Conservation (phyloP, 202 grass and related monocot species). For the Setaria italica region DNA sequence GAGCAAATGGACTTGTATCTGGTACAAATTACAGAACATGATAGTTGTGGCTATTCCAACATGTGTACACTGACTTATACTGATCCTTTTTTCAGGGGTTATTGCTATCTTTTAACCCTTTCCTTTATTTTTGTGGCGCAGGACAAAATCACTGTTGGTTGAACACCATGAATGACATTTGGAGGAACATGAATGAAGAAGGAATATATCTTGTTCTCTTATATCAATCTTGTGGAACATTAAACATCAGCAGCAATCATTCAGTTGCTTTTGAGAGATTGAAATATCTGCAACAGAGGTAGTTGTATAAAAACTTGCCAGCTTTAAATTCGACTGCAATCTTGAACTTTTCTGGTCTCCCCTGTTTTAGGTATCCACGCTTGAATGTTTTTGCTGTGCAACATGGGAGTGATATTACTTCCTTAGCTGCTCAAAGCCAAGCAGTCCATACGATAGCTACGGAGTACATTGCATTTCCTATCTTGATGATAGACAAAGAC, state of each 20-base stretch:
- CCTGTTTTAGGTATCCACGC: constrained; percentile 51
- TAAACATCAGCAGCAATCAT: constrained; percentile 15
- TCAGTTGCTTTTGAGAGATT: constrained; percentile 53
- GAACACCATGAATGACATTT: constrained; percentile 47
- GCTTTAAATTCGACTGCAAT: constrained; percentile 21
- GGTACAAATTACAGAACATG: neutral
- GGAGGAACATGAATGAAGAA: constrained; percentile 51
- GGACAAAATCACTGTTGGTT: constrained; percentile 72
- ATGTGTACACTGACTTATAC: neutral
- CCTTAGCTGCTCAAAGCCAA: constrained; percentile 48
- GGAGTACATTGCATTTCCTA: constrained; percentile 67
- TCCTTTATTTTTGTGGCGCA: constrained; percentile 30
- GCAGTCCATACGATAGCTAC: constrained; percentile 43
- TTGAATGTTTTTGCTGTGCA: constrained; percentile 67
- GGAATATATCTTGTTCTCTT: constrained; percentile 60
- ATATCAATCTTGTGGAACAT: constrained; percentile 42
- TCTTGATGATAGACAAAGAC: constrained; percentile 62
- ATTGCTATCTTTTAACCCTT: neutral
- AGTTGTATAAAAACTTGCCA: constrained; percentile 27
- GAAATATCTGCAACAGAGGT: constrained; percentile 80
- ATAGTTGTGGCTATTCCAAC: neutral
- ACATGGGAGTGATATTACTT: constrained; percentile 50
- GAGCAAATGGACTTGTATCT: constrained; percentile 3
- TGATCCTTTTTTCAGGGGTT: neutral
- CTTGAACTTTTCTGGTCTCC: constrained; percentile 28